Evolutionary conservation across 2,329 filamentous ascomycete species (phyloP).

Genomic region (Fusarium sp.): DNA sequence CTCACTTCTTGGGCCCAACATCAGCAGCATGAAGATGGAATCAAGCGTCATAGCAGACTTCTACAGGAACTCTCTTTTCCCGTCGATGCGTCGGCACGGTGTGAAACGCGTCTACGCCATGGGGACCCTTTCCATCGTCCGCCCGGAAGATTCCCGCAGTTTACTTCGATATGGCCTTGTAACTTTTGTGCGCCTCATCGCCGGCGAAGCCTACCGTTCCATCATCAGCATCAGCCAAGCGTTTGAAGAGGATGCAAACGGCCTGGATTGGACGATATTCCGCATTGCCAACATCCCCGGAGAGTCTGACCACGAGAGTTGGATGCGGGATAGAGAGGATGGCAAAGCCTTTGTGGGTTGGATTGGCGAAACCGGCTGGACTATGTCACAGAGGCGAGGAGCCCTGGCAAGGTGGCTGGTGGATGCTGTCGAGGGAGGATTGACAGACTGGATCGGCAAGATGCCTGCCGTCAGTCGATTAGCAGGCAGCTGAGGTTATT

Average conservation of each 20-base stretch:
- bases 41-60: too few species aligned
- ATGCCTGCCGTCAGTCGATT: neutral
- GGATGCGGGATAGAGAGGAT: conserved; percentile 43
- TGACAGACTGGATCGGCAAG: neutral
- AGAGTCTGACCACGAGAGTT: conserved; percentile 39
- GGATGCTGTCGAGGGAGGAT: neutral
- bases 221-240: conserved; percentile 32
- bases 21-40: too few species aligned
- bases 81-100: conserved; percentile 13
- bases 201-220: conserved; percentile 26
- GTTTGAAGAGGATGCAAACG: conserved; percentile 37
- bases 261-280: conserved; percentile 46
- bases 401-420: neutral
- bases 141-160: conserved; percentile 38
- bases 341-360: neutral
- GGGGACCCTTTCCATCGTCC: conserved; percentile 47
- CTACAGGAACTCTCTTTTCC: conserved; percentile 13
- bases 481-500: neutral
- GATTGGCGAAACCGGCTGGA: neutral
- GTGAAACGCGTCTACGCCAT: conserved; percentile 48
- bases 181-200: conserved; percentile 20
- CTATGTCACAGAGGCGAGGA: neutral
- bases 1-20: conserved; percentile 19
- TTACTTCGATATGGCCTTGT: conserved; percentile 19
- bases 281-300: conserved; percentile 45